Percentiles rank a stretch among this genome's conserved stretches.
Conservation (phyloP, 441 rosid genomes). For the Populus hybrid region DNA sequence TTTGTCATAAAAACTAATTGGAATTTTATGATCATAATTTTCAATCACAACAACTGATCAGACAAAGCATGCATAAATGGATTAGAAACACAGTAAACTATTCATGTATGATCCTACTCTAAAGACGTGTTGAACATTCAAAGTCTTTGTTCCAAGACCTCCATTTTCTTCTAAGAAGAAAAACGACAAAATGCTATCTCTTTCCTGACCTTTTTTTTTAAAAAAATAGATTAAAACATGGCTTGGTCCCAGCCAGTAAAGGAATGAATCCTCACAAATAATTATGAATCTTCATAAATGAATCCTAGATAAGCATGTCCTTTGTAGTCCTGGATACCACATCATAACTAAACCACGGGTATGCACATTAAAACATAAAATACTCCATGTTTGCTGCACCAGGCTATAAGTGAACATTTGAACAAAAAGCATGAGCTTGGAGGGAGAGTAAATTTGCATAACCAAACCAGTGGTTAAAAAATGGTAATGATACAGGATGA, state of each 20-base stretch:
- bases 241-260: neutral
- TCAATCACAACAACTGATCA: neutral
- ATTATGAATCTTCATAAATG: neutral
- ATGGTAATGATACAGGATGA: neutral
- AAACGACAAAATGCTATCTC: neutral
- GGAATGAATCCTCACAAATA: neutral
- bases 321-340: neutral
- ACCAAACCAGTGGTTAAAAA: neutral
- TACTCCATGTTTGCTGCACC: neutral
- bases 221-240: neutral
- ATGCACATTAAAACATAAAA: neutral
- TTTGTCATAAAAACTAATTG: neutral
- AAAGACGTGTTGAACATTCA: neutral
- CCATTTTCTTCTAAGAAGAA: neutral
- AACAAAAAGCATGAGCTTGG: neutral
- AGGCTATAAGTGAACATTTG: neutral
- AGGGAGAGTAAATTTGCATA: neutral
- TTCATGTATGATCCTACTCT: neutral
- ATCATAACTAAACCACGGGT: neutral
- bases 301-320: neutral
- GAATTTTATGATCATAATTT: neutral
- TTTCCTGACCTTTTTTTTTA: neutral
- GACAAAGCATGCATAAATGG: neutral
- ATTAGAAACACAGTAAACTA: neutral
- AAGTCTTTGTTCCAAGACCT: neutral